phyloP scores from a whole-genome alignment of 371 early-diverging fungal genomes.

The Apophysomyces variabilis region DNA sequence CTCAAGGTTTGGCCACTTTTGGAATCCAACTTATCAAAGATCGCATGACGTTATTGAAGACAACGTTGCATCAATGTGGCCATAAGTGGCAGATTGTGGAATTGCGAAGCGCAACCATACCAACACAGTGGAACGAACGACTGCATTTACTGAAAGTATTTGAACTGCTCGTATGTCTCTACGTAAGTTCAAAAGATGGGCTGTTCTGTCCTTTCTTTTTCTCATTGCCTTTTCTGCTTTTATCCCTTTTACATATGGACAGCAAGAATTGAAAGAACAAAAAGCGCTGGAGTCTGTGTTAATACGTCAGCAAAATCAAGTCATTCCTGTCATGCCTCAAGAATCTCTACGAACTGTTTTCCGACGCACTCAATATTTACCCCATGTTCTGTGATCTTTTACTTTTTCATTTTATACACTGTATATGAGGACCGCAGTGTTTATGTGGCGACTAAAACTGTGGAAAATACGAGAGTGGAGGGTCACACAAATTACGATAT shows the following conservation, averaged over 20 bases:
- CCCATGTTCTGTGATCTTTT: not conserved
- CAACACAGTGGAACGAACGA: conserved; percentile 8
- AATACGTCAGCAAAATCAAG: too few species aligned
- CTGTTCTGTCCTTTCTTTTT: too few species aligned
- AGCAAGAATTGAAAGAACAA: too few species aligned
- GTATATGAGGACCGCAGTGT: not conserved
- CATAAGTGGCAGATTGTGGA: conserved; percentile 12
- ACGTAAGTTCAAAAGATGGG: not conserved
- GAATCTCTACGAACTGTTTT: too few species aligned
- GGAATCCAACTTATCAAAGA: not conserved
- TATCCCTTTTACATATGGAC: too few species aligned
- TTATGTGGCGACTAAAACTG: not conserved
- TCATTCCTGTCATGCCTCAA: too few species aligned
- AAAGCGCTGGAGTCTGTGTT: too few species aligned
- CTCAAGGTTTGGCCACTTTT: conserved; percentile 4
- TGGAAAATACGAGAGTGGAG: too few species aligned
- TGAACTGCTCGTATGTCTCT: conserved; percentile 9
- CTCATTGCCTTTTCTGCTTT: too few species aligned
- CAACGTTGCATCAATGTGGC: not conserved
- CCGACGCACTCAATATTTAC: too few species aligned
- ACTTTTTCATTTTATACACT: not conserved
- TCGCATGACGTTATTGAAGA: conserved; percentile 8
- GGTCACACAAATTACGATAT: too few species aligned
- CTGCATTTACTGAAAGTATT: conserved; percentile 9
- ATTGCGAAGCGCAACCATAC: conserved; percentile 10